These are phyloP conservation scores for Aspergillus aculeatus DNA, from an alignment of 2,329 filamentous ascomycete species.

Conservation along the genomic window DNA sequence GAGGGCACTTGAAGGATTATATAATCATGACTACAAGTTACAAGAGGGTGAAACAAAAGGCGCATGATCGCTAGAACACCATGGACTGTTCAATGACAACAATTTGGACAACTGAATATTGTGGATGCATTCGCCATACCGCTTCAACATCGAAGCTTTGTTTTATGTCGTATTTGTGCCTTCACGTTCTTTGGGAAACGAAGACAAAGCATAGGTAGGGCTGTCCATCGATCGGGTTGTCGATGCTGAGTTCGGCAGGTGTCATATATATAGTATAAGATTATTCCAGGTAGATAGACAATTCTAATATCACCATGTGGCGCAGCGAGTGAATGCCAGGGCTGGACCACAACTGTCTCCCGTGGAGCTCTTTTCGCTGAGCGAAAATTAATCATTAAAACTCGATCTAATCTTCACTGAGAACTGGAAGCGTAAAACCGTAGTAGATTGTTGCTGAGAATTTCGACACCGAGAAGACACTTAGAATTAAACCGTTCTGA, in stretches of 20 bases:
- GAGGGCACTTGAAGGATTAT: conserved; percentile 56
- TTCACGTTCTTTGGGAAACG: no score
- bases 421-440: neutral
- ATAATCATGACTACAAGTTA: conserved; percentile 52
- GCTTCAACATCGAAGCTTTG: neutral
- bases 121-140: neutral
- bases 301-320: neutral
- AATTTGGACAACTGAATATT: neutral
- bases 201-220: neutral
- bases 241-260: neutral
- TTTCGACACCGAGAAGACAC: neutral
- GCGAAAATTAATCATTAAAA: no score
- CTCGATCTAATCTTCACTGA: no score
- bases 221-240: neutral
- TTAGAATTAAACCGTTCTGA: neutral
- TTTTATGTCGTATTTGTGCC: neutral
- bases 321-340: neutral
- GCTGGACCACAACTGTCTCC: neutral
- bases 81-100: neutral
- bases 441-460: neutral
- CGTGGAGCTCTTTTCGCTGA: neutral
- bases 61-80: conserved; percentile 13
- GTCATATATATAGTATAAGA: neutral
- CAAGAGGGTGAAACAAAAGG: conserved; percentile 40
- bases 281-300: neutral